Base-by-base conservation (phyloP, 768 basidiomycete species). In the Epithele typhae region DNA sequence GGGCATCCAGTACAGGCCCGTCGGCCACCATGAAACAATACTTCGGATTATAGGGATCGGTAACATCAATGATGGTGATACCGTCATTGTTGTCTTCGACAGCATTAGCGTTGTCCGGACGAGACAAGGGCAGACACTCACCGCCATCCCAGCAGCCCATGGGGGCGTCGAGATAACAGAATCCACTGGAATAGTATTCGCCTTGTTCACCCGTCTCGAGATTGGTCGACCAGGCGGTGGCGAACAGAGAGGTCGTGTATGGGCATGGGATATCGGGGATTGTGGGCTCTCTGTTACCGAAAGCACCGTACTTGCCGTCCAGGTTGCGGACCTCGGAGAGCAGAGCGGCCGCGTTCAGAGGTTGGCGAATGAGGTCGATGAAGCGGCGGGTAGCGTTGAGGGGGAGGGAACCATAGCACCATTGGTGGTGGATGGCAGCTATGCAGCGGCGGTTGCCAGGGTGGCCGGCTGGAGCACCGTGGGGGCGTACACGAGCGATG, bases 381-480 rank as follows among this genome's bases (percentile, higher is more conserved):
- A 71, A 64, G 18, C 69, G 70, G 36, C 51, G 52, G 6, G 60
- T 55, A 15, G 65, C 66, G 0, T 23, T 42, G 10, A 70, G 52
- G 23, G 72, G 68, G 18, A 68, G 55, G 12, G 51, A 43, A 21
- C 66, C 68, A 45, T 65, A 70, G 51, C 63, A 71, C 68, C 66
- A 69, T 52, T 71, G 68, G 52, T 71, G 61, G 47, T 73, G 69
- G 7, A 61, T 57, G 5, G 66, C 72, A 5, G 60, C 68, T 15
- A 74, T 51, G 38, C 71, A 74, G n/a, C n/a, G n/a, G n/a, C n/a
- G n/a, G n/a, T n/a, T n/a, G n/a, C n/a, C n/a, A n/a, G 40, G n/a
- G n/a, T n/a, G n/a, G n/a, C n/a, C n/a, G n/a, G n/a, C n/a, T n/a
- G n/a, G n/a, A n/a, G n/a, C n/a, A n/a, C 58, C 55, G 23, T 59